Conservation (phyloP, 495 filamentous ascomycete species). For the Pyrenopolyporus hunteri region DNA sequence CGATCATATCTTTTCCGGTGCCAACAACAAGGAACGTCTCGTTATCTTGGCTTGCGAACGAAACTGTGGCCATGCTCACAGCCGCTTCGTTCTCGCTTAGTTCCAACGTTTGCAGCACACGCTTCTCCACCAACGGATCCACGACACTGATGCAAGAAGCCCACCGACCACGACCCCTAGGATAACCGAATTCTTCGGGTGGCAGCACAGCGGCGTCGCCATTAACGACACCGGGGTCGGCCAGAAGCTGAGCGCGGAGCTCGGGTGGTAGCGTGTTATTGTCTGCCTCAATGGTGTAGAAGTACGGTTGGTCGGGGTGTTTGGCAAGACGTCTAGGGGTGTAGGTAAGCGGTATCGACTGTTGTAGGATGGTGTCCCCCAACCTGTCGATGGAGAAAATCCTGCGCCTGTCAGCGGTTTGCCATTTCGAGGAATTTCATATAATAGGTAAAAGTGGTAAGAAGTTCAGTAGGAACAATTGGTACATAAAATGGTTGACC, state of each 20-base stretch:
- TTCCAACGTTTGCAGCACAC: constrained; percentile 75
- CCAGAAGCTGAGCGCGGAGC: constrained; percentile 71
- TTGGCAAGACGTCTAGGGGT: constrained; percentile 87
- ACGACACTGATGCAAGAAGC: constrained; percentile 91
- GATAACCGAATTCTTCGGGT: constrained; percentile 88
- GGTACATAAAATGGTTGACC: constrained; percentile 55
- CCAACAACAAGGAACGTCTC: constrained; percentile 92
- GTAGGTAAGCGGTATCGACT: constrained; percentile 86
- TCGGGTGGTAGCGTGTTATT: constrained; percentile 82
- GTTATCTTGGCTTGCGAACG: constrained; percentile 85
- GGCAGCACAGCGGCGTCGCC: constrained; percentile 73
- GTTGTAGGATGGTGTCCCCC: constrained; percentile 83
- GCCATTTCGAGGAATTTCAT: neutral
- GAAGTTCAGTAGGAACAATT: constrained; percentile 63
- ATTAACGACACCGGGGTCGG: constrained; percentile 68
- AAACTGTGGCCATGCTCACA: constrained; percentile 79
- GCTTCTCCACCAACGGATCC: constrained; percentile 78
- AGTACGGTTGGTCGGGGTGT: constrained; percentile 84
- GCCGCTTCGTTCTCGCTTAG: constrained; percentile 91
- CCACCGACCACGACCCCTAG: constrained; percentile 83
- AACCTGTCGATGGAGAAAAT: constrained; percentile 92
- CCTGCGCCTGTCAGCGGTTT: constrained; percentile 80
- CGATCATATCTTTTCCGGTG: constrained; percentile 85
- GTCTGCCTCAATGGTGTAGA: constrained; percentile 93
- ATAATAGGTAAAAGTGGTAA: neutral